Conservation (phyloP, 2,329 filamentous ascomycete species). For the Knufia fluminis region DNA sequence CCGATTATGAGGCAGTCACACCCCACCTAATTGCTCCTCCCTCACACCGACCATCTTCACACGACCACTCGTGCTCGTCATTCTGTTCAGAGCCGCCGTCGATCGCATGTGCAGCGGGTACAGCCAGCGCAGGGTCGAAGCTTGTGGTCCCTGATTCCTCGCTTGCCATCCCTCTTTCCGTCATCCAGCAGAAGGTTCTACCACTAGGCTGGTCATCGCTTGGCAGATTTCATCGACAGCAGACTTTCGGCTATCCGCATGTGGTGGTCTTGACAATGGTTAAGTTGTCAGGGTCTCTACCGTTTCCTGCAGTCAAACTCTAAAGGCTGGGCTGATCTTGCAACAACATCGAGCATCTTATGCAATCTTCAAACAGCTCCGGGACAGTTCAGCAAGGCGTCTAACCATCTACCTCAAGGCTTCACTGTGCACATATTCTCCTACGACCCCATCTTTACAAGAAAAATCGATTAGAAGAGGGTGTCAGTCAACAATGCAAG, state of each 20-base stretch:
- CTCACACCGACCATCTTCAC: not conserved
- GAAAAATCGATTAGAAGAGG: not conserved
- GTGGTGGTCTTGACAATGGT: not conserved
- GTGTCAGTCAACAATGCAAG: not conserved
- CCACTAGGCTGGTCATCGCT: constrained; percentile 4
- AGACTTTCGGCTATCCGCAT: not conserved
- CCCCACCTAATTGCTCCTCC: not conserved
- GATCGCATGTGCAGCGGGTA: constrained; percentile 3
- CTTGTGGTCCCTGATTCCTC: not conserved
- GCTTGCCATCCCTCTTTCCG: constrained; percentile 4
- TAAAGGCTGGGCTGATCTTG: not conserved
- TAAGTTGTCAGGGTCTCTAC: not conserved
- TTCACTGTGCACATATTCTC: no score
- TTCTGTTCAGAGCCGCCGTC: constrained; percentile 3
- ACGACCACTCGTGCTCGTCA: not conserved
- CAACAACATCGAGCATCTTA: not conserved
- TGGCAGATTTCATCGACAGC: constrained; percentile 10
- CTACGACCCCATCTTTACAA: no score
- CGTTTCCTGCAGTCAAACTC: not conserved
- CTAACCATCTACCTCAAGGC: not conserved
- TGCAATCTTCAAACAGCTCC: not conserved
- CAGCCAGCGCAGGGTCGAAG: constrained; percentile 5
- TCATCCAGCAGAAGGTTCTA: not conserved
- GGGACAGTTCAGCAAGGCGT: not conserved
- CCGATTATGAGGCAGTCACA: not conserved